Percentiles rank a stretch among this genome's conserved stretches.
Conservation (phyloP, 1,139 yeast species). For the Suhomyces bolitotheri region DNA sequence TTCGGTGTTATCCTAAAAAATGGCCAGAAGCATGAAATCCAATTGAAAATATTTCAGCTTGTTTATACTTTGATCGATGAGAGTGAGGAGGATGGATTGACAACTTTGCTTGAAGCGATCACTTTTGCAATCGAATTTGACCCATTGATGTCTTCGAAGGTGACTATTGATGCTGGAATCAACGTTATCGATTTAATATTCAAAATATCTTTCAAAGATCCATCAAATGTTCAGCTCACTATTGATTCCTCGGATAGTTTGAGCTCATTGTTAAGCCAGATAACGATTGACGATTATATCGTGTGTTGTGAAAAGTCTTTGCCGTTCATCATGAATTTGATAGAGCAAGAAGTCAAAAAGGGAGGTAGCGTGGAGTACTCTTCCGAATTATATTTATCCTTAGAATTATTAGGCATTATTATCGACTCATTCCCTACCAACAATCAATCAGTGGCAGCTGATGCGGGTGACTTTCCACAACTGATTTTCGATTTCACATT, state of each 20-base stretch:
- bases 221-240: conserved; percentile 69
- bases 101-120: conserved; percentile 71
- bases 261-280: conserved; percentile 52
- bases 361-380: conserved; percentile 40
- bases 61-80: conserved; percentile 51
- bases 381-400: conserved; percentile 62
- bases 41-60: conserved; percentile 30
- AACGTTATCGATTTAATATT: conserved; percentile 56
- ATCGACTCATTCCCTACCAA: conserved; percentile 44
- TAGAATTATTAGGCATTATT: conserved; percentile 65
- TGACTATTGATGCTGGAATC: conserved; percentile 19
- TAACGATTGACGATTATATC: conserved; percentile 47
- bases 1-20: conserved; percentile 25
- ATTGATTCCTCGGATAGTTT: conserved; percentile 65
- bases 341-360: conserved; percentile 25
- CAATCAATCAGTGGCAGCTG: conserved; percentile 13
- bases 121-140: conserved; percentile 53
- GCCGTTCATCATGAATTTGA: conserved; percentile 46
- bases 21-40: conserved; percentile 22
- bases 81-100: conserved; percentile 80
- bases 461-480: conserved; percentile 39
- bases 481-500: conserved; percentile 52
- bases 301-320: conserved; percentile 53
- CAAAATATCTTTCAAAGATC: conserved; percentile 66
- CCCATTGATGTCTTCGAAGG: conserved; percentile 35